These are phyloP conservation scores for Sporobolomyces phaffii DNA, from an alignment of 768 basidiomycete species.

Conservation along the genomic window DNA sequence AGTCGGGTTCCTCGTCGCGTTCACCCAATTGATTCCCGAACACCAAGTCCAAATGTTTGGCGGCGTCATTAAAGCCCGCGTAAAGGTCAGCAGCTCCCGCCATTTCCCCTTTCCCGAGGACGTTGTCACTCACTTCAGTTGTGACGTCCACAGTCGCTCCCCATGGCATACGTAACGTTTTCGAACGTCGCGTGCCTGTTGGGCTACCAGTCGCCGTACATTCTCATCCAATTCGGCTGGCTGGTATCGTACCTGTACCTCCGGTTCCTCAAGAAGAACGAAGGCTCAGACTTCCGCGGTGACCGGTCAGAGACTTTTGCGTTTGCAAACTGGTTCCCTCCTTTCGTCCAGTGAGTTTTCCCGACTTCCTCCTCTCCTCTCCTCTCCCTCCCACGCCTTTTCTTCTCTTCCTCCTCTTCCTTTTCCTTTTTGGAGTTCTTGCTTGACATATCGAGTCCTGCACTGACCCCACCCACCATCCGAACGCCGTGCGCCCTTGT, in stretches of 20 bases:
- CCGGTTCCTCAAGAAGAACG: constrained; percentile 89
- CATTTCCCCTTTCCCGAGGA: background rate
- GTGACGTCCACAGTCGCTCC: too few relatives aligned
- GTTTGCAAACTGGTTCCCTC: constrained; percentile 93
- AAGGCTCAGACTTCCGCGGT: constrained; percentile 65
- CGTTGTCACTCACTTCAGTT: too few relatives aligned
- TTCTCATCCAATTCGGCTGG: constrained; percentile 98
- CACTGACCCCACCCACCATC: too few relatives aligned
- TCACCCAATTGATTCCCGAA: constrained; percentile 95
- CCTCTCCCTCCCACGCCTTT: background rate
- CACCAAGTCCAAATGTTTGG: constrained; percentile 93
- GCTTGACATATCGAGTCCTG: too few relatives aligned
- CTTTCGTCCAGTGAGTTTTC: constrained; percentile 80
- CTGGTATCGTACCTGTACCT: constrained; percentile 91
- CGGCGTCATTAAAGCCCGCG: constrained; percentile 65
- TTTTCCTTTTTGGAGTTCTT: background rate
- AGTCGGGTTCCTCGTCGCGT: constrained; percentile 81
- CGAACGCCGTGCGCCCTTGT: too few relatives aligned
- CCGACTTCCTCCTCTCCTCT: too few relatives aligned
- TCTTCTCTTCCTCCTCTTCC: too few relatives aligned
- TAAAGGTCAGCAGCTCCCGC: constrained; percentile 63
- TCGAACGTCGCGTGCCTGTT: constrained; percentile 77
- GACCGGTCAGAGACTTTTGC: constrained; percentile 96
- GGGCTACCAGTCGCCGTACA: constrained; percentile 82
- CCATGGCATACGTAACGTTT: constrained; percentile 88